phyloP scores from a whole-genome alignment of 2,329 filamentous ascomycete genomes.

The Pseudogymnoascus sp. region DNA sequence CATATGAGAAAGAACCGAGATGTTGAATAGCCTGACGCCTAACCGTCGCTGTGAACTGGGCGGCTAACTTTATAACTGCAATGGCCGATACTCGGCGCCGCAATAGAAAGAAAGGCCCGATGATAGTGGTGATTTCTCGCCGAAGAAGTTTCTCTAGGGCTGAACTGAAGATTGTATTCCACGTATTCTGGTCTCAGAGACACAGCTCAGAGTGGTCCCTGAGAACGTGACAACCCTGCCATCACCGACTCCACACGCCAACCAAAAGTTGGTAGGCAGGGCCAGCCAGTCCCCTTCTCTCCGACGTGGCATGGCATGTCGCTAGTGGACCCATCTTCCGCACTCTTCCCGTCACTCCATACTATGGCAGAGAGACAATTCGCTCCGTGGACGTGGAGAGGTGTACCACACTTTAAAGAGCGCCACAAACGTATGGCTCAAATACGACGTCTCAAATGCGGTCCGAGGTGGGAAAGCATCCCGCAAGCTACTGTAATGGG shows the following conservation, averaged over 20 bases:
- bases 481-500: constrained; percentile 1
- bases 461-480: constrained; percentile 1
- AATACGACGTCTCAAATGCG: background rate
- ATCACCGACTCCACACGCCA: background rate
- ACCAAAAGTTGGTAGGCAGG: background rate
- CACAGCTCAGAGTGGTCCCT: background rate
- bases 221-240: background rate
- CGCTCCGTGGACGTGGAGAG: background rate
- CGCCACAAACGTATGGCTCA: constrained; percentile 2
- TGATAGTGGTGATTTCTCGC: background rate
- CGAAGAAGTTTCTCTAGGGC: background rate
- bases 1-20: constrained; percentile 5
- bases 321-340: constrained; percentile 4
- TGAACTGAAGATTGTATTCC: background rate
- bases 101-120: background rate
- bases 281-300: background rate
- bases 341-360: background rate
- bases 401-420: background rate
- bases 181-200: background rate
- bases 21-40: background rate
- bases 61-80: background rate
- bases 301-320: background rate
- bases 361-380: background rate
- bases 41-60: background rate
- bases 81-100: background rate